Evolutionary conservation across 2,329 filamentous ascomycete genomes (phyloP).

Genomic region (Lachnellula willkommii): DNA sequence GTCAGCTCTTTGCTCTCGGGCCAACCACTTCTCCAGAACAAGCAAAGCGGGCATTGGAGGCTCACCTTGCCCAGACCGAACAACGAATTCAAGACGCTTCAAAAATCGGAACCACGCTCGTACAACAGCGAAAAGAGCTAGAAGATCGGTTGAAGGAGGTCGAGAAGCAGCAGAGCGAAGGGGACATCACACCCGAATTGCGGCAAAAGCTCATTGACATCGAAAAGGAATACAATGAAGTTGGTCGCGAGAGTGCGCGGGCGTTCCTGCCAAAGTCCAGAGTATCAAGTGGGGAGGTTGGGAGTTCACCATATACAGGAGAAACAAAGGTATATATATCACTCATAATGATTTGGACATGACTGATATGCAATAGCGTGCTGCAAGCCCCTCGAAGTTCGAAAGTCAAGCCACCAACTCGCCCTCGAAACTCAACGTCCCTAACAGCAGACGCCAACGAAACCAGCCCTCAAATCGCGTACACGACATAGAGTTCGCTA

Average conservation of each 20-base stretch:
- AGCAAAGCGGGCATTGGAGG: slow-evolving; percentile 81
- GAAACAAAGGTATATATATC: slow-evolving; percentile 40
- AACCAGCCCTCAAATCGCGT: slow-evolving; percentile 85
- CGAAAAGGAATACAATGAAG: slow-evolving; percentile 91
- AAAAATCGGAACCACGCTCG: slow-evolving; percentile 77
- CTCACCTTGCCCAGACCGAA: slow-evolving; percentile 88
- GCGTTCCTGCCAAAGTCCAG: slow-evolving; percentile 83
- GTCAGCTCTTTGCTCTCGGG: slow-evolving; percentile 70
- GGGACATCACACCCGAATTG: slow-evolving; percentile 76
- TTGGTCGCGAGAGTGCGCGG: slow-evolving; percentile 81
- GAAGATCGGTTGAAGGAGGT: slow-evolving; percentile 79
- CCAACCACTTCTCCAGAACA: slow-evolving; percentile 76
- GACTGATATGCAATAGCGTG: slow-evolving; percentile 46
- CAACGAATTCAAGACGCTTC: slow-evolving; percentile 87
- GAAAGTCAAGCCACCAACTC: slow-evolving; percentile 79
- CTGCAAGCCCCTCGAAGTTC: slow-evolving; percentile 70
- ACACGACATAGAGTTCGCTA: slow-evolving; percentile 97
- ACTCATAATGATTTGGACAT: slow-evolving; percentile 6
- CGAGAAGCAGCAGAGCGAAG: slow-evolving; percentile 68
- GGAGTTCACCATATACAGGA: slow-evolving; percentile 39
- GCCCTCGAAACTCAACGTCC: slow-evolving; percentile 82
- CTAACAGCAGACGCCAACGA: slow-evolving; percentile 71
- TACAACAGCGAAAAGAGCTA: slow-evolving; percentile 81
- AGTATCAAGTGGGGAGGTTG: slow-evolving; percentile 63
- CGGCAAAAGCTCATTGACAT: slow-evolving; percentile 78